Evolutionary conservation across 371 early-diverging fungal species (phyloP), one percentile per base, ranked within the genome.

Genomic region (Syncephalis plumigaleata): DNA sequence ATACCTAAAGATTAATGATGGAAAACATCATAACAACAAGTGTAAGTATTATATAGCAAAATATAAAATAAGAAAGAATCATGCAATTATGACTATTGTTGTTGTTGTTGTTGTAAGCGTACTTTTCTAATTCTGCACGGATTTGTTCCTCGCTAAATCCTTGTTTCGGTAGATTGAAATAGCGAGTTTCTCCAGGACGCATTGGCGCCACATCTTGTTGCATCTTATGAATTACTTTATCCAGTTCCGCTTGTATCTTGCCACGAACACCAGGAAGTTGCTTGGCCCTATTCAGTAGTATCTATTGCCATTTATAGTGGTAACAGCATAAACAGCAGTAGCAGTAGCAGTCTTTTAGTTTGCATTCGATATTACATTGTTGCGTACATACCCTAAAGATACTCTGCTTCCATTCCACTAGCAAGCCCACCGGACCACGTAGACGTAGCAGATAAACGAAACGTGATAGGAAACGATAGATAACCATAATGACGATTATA

Each of bases 201-300:
- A 75, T 72, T 11, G 68, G 63, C 45, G 73, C 69, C 52, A 82
- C 70, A 45, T 78, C 72, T 22, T 79, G 67, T 54, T 90, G 84
- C 54, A 92, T 78, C 13, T 76, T 73, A 42, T 64, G 63, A 48
- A 88, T 60, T 2, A 71, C 70, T 62, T 81, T 81, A 53, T 63
- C 68, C 24, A 92, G 55, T 44, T 74, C 76, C 7, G 62, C 57
- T 27, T 72, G 60, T 52, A 78, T 66, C 47, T 72, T 78, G 9
- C 58, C 58, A 54, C 65, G 63, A 2, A 73, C 66, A 37, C 69
- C 57, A 7, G 79, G 79, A 3, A 76, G 11, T 11, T 31, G 4
- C 31, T 31, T 31, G 4, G 31, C 31, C 11, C 11, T 31, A 31
- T 31, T 31, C 4, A 31, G 31, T 11, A 31, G 7, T 11, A 31